These are phyloP conservation scores for Pseudozyma flocculosa DNA, from an alignment of 1,284 basidiomycete genomes.

Conservation along the genomic window DNA sequence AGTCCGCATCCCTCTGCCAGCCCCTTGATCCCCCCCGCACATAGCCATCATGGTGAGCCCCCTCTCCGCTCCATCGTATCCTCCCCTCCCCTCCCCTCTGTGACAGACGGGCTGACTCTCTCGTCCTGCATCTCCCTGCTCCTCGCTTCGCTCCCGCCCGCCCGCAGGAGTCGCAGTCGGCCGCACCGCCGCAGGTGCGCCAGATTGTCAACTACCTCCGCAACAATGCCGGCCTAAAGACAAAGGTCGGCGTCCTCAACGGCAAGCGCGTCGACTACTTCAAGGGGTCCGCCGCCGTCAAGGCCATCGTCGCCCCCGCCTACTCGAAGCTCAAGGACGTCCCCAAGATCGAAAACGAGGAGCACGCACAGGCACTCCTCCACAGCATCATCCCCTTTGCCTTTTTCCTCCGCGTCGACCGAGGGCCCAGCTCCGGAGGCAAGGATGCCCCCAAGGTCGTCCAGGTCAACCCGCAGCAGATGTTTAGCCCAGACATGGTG, in stretches of 20 bases:
- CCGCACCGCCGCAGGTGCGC: slow-evolving; percentile 41
- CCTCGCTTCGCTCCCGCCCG: no score
- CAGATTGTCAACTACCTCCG: slow-evolving; percentile 53
- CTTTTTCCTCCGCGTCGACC: slow-evolving; percentile 57
- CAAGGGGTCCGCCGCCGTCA: slow-evolving; percentile 73
- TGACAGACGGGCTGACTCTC: no score
- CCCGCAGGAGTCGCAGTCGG: slow-evolving; percentile 54
- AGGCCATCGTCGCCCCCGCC: slow-evolving; percentile 84
- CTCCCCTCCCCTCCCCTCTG: no score
- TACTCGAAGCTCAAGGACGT: slow-evolving; percentile 81
- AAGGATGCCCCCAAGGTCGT: slow-evolving; percentile 39
- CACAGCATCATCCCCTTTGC: slow-evolving; percentile 71
- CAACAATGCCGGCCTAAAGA: slow-evolving; percentile 74
- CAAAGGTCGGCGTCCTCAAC: slow-evolving; percentile 82
- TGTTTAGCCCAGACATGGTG: slow-evolving; percentile 60
- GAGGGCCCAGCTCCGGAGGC: slow-evolving; percentile 63
- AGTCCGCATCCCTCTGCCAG: no score
- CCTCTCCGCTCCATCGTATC: no score
- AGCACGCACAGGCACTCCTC: slow-evolving; percentile 73
- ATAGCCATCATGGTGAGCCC: no score
- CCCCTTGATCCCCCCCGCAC: no score
- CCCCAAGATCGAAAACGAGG: slow-evolving; percentile 66
- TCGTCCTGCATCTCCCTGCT: no score
- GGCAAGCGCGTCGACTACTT: slow-evolving; percentile 97
- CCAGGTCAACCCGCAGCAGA: slow-evolving; percentile 75